Base-by-base conservation (phyloP, 169 alveolate species). In the Eimeria brunetti region DNA sequence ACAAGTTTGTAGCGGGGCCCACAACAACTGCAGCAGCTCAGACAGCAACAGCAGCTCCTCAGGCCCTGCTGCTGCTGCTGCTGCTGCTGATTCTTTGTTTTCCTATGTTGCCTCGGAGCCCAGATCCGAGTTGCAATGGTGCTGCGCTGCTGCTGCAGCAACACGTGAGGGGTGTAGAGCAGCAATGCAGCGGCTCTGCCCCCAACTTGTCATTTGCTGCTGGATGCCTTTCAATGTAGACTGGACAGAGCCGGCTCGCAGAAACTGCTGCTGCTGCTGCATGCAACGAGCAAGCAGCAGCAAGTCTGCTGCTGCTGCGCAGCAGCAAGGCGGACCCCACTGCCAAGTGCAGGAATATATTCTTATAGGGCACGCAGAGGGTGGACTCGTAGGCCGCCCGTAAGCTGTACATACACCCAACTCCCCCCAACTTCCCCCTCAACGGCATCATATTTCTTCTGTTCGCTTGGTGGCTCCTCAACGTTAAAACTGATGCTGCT, bases 211-310 rank as follows among this genome's bases (percentile, higher is more conserved):
- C 30, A 92, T 92, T 49, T 92, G 95, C 78, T 73, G 95, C 73
- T 92, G 95, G 95, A 92, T 92, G 95, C 95, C 95, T 9, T 92
- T 92, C 62, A 80, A 76, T 80, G 88, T 92, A 9, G 95, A 92
- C 62, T 92, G 95, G 95, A 92, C 95, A 5, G 81, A 33, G n/a
- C n/a, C 12, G 44, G 92, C 92, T 38, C 92, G 92, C 92, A 20
- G 24, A 30, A 85, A 49, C 46, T 60, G 92, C 92, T 85, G 92
- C 80, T 85, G 92, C 33, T 46, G 92, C 38, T 2, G 44, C 41
- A 38, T 36, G 41, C 92, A 14, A 1, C 49, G 33, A 22, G 38
- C 24, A 46, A 41, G 81, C 56, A 24, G 62, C 41, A 12, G 22
- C 30, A 41, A 41, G 4, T 4, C 46, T 41, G 30, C 38, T 27